Evolutionary conservation across 2,329 filamentous ascomycete species (phyloP).

Genomic region (Neocucurbitaria cava): DNA sequence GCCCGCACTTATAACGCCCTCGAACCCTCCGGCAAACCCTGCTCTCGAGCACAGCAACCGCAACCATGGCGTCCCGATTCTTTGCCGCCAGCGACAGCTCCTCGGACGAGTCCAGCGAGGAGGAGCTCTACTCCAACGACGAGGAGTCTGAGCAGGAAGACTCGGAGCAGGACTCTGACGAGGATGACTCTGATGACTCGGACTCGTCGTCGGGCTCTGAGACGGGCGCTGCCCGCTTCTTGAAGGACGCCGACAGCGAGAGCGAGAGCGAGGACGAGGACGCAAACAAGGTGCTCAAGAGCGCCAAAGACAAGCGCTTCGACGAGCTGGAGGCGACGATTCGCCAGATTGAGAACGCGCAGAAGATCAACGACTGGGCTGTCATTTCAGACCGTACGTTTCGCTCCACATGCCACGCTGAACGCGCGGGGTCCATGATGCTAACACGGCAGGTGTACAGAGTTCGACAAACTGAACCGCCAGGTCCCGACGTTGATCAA

Average conservation of each 20-base stretch:
- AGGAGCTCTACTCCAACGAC: conserved; percentile 91
- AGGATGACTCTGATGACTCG: conserved; percentile 61
- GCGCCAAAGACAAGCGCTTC: conserved; percentile 95
- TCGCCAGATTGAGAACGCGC: conserved; percentile 90
- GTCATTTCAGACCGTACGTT: conserved; percentile 83
- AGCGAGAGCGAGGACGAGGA: conserved; percentile 88
- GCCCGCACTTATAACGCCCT: conserved; percentile 19
- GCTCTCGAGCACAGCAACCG: conserved; percentile 35
- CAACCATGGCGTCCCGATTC: conserved; percentile 75
- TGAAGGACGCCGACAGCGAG: conserved; percentile 78
- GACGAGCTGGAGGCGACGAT: conserved; percentile 93
- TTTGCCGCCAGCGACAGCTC: conserved; percentile 97
- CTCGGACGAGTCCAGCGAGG: conserved; percentile 89
- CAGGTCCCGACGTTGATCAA: conserved; percentile 68
- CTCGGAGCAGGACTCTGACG: conserved; percentile 63
- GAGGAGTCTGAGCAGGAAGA: conserved; percentile 55
- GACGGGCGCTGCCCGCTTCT: conserved; percentile 81
- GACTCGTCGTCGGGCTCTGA: conserved; percentile 66
- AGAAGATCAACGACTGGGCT: conserved; percentile 98
- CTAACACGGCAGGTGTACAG: conserved; percentile 55
- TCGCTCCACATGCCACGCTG: background rate
- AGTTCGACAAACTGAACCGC: conserved; percentile 93
- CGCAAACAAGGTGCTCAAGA: conserved; percentile 86
- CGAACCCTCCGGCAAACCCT: conserved; percentile 30
- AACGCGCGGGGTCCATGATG: too few species aligned